Conservation (phyloP, 1,139 yeast genomes). For the Trichomonascaceae sp. region DNA sequence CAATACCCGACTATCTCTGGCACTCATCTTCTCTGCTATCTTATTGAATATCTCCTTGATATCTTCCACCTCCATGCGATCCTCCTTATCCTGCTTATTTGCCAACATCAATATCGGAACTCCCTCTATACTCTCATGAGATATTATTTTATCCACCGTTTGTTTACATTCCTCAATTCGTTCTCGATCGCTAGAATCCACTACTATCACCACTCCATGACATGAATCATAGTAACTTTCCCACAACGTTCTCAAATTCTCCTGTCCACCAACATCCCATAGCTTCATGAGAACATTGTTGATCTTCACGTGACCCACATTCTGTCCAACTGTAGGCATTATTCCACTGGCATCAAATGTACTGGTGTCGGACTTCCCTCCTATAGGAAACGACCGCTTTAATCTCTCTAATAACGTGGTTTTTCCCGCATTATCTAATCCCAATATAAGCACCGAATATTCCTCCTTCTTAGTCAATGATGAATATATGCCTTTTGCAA, state of each 20-base stretch:
- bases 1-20: constrained; percentile 81
- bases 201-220: constrained; percentile 87
- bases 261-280: constrained; percentile 98
- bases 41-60: constrained; percentile 75
- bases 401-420: constrained; percentile 70
- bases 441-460: constrained; percentile 72
- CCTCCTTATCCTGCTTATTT: constrained; percentile 87
- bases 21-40: constrained; percentile 75
- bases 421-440: constrained; percentile 94
- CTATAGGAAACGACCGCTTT: constrained; percentile 40
- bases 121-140: constrained; percentile 56
- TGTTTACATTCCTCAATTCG: constrained; percentile 79
- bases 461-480: constrained; percentile 55
- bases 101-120: constrained; percentile 92
- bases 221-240: constrained; percentile 75
- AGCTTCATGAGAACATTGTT: constrained; percentile 60
- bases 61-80: constrained; percentile 70
- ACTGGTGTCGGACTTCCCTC: background rate
- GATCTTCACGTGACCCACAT: constrained; percentile 50
- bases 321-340: constrained; percentile 73
- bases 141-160: constrained; percentile 44
- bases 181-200: constrained; percentile 82
- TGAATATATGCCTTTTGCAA: constrained; percentile 53
- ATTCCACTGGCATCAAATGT: constrained; percentile 26
- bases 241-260: constrained; percentile 78